Percentiles rank a stretch among this genome's conserved stretches.
These are phyloP conservation scores for Tylopilus orsonianus DNA, from an alignment of 1,284 basidiomycete species.

Conservation along the genomic window DNA sequence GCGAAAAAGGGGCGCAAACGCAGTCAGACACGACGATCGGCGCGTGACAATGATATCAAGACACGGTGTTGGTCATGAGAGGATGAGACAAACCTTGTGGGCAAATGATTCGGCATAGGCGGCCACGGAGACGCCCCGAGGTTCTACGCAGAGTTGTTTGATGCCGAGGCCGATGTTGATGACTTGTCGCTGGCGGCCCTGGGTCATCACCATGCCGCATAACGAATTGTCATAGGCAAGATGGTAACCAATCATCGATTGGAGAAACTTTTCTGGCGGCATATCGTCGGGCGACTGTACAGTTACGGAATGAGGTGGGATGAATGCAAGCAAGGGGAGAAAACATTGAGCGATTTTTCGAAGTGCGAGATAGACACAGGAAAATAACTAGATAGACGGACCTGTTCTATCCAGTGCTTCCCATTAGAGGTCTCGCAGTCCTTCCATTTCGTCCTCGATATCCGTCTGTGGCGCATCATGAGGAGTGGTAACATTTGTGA, in stretches of 20 bases:
- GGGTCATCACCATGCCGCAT: constrained; percentile 80
- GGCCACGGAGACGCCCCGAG: constrained; percentile 52
- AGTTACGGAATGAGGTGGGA: not conserved
- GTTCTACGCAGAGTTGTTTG: constrained; percentile 61
- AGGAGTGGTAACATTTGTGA: constrained; percentile 73
- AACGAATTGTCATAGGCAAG: constrained; percentile 65
- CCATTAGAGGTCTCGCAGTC: constrained; percentile 59
- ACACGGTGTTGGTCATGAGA: not conserved
- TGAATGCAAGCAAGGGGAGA: not conserved
- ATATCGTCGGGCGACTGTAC: constrained; percentile 45
- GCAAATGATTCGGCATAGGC: constrained; percentile 68
- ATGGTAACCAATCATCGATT: constrained; percentile 78
- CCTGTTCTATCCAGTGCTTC: constrained; percentile 82
- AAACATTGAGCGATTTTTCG: constrained; percentile 1
- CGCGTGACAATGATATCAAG: not conserved
- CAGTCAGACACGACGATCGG: not conserved
- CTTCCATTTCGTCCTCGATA: constrained; percentile 71
- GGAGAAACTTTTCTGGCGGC: constrained; percentile 59
- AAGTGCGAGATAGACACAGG: not conserved
- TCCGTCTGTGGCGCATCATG: constrained; percentile 80
- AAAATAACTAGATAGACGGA: constrained; percentile 32
- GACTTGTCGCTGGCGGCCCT: constrained; percentile 69
- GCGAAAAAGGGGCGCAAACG: not conserved
- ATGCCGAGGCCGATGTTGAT: constrained; percentile 76
- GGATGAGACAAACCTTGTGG: constrained; percentile 58